Percentiles rank a stretch among this genome's conserved stretches.
Evolutionary conservation across 805 yeast species (phyloP).

Genomic region (Starmera caribaea): DNA sequence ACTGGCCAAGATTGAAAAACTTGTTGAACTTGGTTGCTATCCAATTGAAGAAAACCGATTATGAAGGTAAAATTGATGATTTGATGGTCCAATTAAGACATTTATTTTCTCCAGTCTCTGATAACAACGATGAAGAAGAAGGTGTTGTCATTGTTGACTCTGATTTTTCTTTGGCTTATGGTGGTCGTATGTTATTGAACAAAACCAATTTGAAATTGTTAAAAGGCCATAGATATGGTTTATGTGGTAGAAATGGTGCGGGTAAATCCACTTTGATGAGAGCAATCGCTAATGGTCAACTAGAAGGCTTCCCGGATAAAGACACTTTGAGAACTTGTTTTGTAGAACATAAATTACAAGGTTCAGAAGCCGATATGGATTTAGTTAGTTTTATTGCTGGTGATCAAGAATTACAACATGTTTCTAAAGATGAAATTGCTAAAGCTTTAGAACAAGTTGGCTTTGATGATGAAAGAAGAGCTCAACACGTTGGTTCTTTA

Average conservation of each 20-base stretch:
- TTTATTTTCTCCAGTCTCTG: conserved; percentile 43
- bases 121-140: conserved; percentile 56
- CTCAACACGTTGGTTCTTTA: conserved; percentile 85
- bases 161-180: conserved; percentile 92
- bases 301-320: conserved; percentile 94
- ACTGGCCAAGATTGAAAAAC: conserved; percentile 53
- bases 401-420: conserved; percentile 69
- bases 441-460: conserved; percentile 78
- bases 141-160: conserved; percentile 91
- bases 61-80: conserved; percentile 30
- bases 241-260: conserved; percentile 98
- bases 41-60: conserved; percentile 26
- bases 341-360: conserved; percentile 95
- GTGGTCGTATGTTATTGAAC: conserved; percentile 92
- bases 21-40: conserved; percentile 35
- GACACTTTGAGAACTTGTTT: conserved; percentile 85
- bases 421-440: conserved; percentile 62
- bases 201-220: conserved; percentile 81
- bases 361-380: conserved; percentile 86
- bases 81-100: conserved; percentile 40
- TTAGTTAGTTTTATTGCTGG: conserved; percentile 79
- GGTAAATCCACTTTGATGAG: conserved; percentile 98
- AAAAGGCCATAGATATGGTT: conserved; percentile 95
- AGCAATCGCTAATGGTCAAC: conserved; percentile 91
- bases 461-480: conserved; percentile 81